Base-by-base conservation (phyloP, 495 filamentous ascomycete genomes). In the Jackrogersella multiformis region DNA sequence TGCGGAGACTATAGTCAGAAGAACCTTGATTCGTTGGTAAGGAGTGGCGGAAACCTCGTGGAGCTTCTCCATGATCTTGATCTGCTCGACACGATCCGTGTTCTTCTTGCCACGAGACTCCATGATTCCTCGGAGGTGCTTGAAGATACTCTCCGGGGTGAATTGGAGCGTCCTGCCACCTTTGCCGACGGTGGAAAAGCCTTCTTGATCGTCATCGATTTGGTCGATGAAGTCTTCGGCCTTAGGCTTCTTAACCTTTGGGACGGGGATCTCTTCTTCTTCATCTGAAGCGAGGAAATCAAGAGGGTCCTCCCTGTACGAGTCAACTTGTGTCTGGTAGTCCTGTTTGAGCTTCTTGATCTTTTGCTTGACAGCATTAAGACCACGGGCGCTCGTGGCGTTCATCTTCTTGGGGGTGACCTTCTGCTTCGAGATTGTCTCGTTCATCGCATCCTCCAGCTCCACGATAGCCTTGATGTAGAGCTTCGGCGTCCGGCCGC, bases 311-410 rank as follows among this genome's bases (percentile, higher is more conserved):
- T 89, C 89, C 57, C 91, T 86, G 81, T 94, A 99, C 54, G 88
- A 86, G 69, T 97, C 93, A 67, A 99, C 89, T 72, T 96, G 91
- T 51, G 84, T 81, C 71, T 90, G 84, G 76, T 96, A 96, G 32
- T 96, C 93, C 81, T 96, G 94, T 86, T 97, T 98, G 82, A 94
- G 96, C 84, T 96, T 97, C 86, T 94, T 92, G 82, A 98, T 92
- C 77, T 89, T 89, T 79, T 99, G 95, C 82, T 97, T 96, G 68
- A 98, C 90, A 49, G 92, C 91, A 73, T 97, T 99, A 70, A 99
- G 86, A 72, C 93, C 92, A 81, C 93, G 91, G 61, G 93, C 89
- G 72, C 93, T 96, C 74, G 90, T 93, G 38, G 94, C 92, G 78
- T 97, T 99, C 94, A 98, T 96, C 85, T 97, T 98, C 88, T 96